Evolutionary conservation across 2,329 filamentous ascomycete genomes (phyloP).

Genomic region (Aspergillus puulaauensis): DNA sequence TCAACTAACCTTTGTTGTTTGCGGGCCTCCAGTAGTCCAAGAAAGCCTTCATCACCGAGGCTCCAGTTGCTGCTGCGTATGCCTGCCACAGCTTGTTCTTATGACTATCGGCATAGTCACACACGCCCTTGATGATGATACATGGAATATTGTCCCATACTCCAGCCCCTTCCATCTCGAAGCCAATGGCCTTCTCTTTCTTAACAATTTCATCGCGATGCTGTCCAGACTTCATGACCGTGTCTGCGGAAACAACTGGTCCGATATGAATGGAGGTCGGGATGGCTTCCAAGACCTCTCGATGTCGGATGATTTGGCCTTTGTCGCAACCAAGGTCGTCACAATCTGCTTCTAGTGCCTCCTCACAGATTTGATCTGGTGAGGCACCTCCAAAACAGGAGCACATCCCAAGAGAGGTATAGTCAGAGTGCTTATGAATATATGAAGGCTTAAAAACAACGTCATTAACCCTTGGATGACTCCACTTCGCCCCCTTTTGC

Average conservation of each 20-base stretch:
- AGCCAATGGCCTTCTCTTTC: constrained; percentile 10
- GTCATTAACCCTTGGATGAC: background rate
- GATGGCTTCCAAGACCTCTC: background rate
- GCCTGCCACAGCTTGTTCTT: constrained; percentile 20
- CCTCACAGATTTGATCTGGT: background rate
- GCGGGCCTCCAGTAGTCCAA: background rate
- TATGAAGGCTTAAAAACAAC: background rate
- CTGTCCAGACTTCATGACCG: constrained; percentile 12
- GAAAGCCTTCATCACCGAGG: constrained; percentile 1
- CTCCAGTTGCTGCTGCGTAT: constrained; percentile 14
- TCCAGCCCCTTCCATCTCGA: constrained; percentile 15
- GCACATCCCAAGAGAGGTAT: background rate
- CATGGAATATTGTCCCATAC: background rate
- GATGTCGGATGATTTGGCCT: background rate
- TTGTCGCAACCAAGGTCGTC: constrained; percentile 1
- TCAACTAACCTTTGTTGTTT: background rate
- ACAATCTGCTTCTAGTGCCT: background rate
- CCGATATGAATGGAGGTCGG: constrained; percentile 5
- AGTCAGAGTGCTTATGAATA: constrained; percentile 9
- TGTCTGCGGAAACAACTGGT: constrained; percentile 11
- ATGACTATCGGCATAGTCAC: constrained; percentile 21
- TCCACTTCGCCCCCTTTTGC: background rate
- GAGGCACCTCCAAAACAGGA: background rate
- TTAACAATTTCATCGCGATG: constrained; percentile 4
- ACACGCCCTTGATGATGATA: constrained; percentile 14